These are phyloP conservation scores for Beta corolliflora DNA, from an alignment of 179 eudicot genomes.

Conservation along the genomic window DNA sequence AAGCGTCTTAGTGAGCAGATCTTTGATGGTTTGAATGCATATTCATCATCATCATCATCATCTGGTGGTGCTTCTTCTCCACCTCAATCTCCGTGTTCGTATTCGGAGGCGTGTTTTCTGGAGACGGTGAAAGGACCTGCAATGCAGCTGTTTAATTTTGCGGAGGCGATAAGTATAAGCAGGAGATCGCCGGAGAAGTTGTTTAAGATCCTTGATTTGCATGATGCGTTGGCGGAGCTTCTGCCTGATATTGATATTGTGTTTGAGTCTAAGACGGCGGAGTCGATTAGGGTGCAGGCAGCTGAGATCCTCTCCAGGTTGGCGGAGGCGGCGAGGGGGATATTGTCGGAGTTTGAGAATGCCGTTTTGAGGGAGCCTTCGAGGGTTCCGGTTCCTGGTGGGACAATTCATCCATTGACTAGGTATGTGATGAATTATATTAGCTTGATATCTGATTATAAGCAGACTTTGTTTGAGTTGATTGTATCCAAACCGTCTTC, in stretches of 20 bases:
- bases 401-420: constrained; percentile 74
- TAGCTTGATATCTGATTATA: constrained; percentile 67
- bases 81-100: constrained; percentile 14
- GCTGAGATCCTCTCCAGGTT: constrained; percentile 64
- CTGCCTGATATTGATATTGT: constrained; percentile 59
- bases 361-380: constrained; percentile 67
- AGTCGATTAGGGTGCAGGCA: constrained; percentile 63
- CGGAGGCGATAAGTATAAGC: constrained; percentile 69
- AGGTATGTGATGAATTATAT: constrained; percentile 85
- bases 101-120: constrained; percentile 54
- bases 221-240: constrained; percentile 58
- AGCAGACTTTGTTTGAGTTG: constrained; percentile 54
- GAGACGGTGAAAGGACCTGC: constrained; percentile 68
- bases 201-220: constrained; percentile 69
- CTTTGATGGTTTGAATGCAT: constrained; percentile 43
- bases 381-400: constrained; percentile 69
- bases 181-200: constrained; percentile 68
- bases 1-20: constrained; percentile 67
- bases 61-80: too few species aligned
- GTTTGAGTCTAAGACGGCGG: constrained; percentile 54
- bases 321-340: constrained; percentile 76
- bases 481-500: constrained; percentile 64
- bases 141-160: constrained; percentile 61
- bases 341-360: constrained; percentile 70
- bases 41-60: neutral